Base-by-base conservation (phyloP, 305 asterid species). In the Euphrasia arctica region DNA sequence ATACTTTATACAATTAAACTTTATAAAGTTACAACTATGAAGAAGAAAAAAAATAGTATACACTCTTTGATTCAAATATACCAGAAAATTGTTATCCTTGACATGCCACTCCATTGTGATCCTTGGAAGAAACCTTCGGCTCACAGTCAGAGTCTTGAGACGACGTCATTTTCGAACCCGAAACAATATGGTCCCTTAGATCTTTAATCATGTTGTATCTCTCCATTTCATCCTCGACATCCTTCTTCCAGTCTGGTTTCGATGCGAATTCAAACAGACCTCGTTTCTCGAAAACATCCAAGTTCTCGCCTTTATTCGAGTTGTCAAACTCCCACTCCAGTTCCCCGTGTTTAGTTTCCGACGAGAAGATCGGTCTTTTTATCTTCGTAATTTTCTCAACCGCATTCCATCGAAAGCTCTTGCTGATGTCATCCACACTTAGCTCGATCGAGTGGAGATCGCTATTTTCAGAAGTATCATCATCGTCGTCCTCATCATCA, bases 371-470 rank as follows among this genome's bases (percentile, higher is more conserved):
- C 31, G 73, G 64, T 64, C 64, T 70, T 15, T 25, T 65, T 1
- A 43, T 55, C 50, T 72, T 72, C 0, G 71, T 78, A 13, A 66
- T 76, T 73, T 68, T 81, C 11, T 75, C 83, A 22, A 74, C 68
- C 0, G 83, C 72, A 28, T 58, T 76, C 97, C 97, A 90, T 60
- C 63, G 80, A 52, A 78, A 86, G 71, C 79, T 81, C 76, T 85
- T 89, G 47, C 70, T 76, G 50, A 75, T 58, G 13, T 84, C 90
- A 18, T 88, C 91, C 76, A 84, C 70, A 74, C 79, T 84, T 62
- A 92, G 45, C 59, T 92, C 98, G 28, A 92, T 85, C 5, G 97
- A 90, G 65, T 82, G 92, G 31, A 92, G 89, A 71, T 91, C 96
- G 31, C 91, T 81, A 29, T 87, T 93, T 54, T 29, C 82, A 8